phyloP scores from a whole-genome alignment of 2,329 filamentous ascomycete genomes.

The Massarina eburnea region DNA sequence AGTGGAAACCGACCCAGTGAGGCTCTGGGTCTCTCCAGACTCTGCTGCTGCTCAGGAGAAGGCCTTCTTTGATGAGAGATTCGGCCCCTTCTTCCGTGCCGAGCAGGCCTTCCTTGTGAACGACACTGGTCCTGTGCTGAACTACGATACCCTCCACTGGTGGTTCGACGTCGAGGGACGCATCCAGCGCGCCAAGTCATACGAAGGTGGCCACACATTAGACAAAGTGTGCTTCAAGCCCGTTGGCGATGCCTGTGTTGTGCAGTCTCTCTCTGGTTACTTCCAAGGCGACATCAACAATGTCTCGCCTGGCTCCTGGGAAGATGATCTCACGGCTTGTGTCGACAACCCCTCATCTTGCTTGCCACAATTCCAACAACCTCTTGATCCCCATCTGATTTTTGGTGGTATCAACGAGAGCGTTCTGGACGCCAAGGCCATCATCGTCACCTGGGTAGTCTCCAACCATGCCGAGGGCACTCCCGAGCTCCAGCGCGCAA shows the following conservation, averaged over 20 bases:
- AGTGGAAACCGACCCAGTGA: conserved; percentile 87
- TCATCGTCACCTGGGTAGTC: conserved; percentile 93
- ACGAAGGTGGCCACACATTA: conserved; percentile 67
- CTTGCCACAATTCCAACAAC: conserved; percentile 85
- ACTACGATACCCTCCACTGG: conserved; percentile 86
- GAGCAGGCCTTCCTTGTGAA: conserved; percentile 95
- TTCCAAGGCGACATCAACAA: conserved; percentile 69
- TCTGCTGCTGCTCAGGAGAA: conserved; percentile 92
- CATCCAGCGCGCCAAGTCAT: conserved; percentile 71
- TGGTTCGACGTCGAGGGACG: conserved; percentile 89
- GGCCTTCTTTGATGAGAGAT: conserved; percentile 86
- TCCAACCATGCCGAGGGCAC: conserved; percentile 80
- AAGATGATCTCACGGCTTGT: conserved; percentile 70
- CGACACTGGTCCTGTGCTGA: conserved; percentile 81
- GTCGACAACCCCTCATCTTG: conserved; percentile 77
- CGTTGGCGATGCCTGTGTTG: conserved; percentile 81
- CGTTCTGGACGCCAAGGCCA: conserved; percentile 72
- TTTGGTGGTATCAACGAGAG: conserved; percentile 75
- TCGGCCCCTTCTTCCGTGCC: conserved; percentile 93
- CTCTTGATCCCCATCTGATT: conserved; percentile 80
- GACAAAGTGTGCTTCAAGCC: conserved; percentile 94
- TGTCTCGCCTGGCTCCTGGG: conserved; percentile 70
- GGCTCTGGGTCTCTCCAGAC: conserved; percentile 93
- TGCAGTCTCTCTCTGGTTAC: conserved; percentile 91
- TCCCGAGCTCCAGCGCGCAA: conserved; percentile 68